Conservation (phyloP, 2,329 filamentous ascomycete species). For the Ophioceras dolichostomum region DNA sequence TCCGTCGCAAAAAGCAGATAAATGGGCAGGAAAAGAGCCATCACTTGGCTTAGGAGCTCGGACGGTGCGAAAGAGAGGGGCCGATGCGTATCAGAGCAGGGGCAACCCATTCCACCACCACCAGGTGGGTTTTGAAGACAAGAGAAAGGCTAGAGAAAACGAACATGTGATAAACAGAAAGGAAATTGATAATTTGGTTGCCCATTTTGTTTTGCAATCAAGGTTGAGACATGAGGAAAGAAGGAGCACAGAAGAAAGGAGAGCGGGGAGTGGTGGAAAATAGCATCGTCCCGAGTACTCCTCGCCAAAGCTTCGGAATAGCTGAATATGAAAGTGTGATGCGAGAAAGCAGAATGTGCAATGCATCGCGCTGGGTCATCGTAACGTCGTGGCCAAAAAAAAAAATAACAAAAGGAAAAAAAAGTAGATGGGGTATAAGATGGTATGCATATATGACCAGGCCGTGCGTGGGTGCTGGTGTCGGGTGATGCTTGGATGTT, state of each 20-base stretch:
- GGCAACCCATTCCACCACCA: too few relatives aligned
- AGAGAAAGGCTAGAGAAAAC: background rate
- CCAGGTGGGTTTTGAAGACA: background rate
- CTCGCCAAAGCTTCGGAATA: slow-evolving; percentile 3
- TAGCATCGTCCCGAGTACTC: too few relatives aligned
- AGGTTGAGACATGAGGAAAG: too few relatives aligned
- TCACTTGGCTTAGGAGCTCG: too few relatives aligned
- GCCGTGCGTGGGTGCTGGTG: background rate
- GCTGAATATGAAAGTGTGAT: background rate
- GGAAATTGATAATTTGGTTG: background rate
- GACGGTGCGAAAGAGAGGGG: too few relatives aligned
- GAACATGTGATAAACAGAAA: background rate
- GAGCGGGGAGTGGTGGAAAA: too few relatives aligned
- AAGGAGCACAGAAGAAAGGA: too few relatives aligned
- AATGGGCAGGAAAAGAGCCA: too few relatives aligned
- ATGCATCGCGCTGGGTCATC: too few relatives aligned
- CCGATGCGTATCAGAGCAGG: too few relatives aligned
- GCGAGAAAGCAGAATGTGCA: background rate
- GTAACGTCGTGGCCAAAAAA: slow-evolving; percentile 7
- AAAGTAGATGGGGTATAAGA: slow-evolving; percentile 2
- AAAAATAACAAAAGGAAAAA: too few relatives aligned
- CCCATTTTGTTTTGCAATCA: slow-evolving; percentile 1
- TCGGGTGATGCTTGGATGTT: background rate
- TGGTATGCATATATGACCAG: background rate
- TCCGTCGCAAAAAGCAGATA: too few relatives aligned